phyloP scores from a whole-genome alignment of 768 basidiomycete genomes.

The Tylopilus vinaceipallidus region DNA sequence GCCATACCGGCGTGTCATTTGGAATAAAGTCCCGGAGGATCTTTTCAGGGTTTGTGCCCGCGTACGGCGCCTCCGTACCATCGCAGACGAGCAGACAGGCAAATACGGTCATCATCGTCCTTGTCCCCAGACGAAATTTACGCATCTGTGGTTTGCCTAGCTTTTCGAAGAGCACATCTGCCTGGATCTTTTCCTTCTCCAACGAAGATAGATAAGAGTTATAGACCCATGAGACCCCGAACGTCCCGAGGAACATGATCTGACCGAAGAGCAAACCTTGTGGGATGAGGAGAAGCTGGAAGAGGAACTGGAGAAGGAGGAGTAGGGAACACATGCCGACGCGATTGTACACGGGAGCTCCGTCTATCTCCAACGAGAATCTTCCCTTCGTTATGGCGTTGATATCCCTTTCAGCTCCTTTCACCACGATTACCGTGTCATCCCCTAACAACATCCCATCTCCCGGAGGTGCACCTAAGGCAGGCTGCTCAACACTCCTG shows the following conservation, averaged over 20 bases:
- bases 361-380: slow-evolving; percentile 23
- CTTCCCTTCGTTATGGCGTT: slow-evolving; percentile 33
- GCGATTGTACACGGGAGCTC: slow-evolving; percentile 9
- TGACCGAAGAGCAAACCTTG: slow-evolving; percentile 36
- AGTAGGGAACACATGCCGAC: slow-evolving; percentile 33
- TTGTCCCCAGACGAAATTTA: slow-evolving; percentile 23
- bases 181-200: slow-evolving; percentile 35
- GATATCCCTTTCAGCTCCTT: slow-evolving; percentile 31
- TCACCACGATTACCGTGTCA: slow-evolving; percentile 28
- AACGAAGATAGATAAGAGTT: slow-evolving; percentile 37
- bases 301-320: slow-evolving; percentile 32
- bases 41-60: slow-evolving; percentile 5
- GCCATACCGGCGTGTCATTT: slow-evolving; percentile 26
- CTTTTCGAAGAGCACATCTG: slow-evolving; percentile 14
- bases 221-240: slow-evolving; percentile 35
- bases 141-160: slow-evolving; percentile 12
- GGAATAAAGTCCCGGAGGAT: slow-evolving; percentile 23
- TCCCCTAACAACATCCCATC: slow-evolving; percentile 31
- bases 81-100: slow-evolving; percentile 24
- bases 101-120: slow-evolving; percentile 26
- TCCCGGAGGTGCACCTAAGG: slow-evolving; percentile 27
- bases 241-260: slow-evolving; percentile 32
- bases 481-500: slow-evolving; percentile 15
- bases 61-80: slow-evolving; percentile 20
- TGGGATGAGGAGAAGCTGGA: slow-evolving; percentile 36